Conservation (phyloP, 371 early-diverging fungal species). For the Gilbertella persicaria region DNA sequence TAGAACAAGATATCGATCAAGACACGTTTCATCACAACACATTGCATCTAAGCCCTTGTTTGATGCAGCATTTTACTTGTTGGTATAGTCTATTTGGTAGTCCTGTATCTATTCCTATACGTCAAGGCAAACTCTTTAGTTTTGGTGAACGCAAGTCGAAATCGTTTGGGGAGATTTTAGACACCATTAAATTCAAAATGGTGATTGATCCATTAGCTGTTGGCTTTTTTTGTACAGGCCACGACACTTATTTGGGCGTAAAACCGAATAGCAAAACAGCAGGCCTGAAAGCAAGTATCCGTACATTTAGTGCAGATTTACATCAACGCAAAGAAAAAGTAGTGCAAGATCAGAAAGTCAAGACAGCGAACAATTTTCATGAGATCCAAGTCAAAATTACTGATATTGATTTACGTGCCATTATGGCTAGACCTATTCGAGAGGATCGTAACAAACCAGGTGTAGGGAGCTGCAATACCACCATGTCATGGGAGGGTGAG, state of each 20-base stretch:
- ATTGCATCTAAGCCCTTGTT: conserved; percentile 47
- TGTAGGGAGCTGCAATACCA: neutral
- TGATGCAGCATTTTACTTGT: conserved; percentile 39
- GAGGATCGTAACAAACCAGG: conserved; percentile 15
- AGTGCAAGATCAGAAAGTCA: conserved; percentile 11
- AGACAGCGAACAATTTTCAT: conserved; percentile 23
- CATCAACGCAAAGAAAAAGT: conserved; percentile 28
- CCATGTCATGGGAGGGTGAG: neutral
- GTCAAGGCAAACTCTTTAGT: conserved; percentile 40
- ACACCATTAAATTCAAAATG: conserved; percentile 45
- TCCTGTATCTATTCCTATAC: conserved; percentile 46
- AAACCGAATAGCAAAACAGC: conserved; percentile 20
- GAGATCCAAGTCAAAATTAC: conserved; percentile 31
- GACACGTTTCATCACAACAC: conserved; percentile 30
- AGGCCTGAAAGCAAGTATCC: conserved; percentile 34
- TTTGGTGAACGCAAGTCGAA: conserved; percentile 26
- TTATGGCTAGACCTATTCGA: conserved; percentile 21
- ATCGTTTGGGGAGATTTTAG: conserved; percentile 42
- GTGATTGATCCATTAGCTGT: conserved; percentile 38
- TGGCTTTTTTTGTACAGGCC: conserved; percentile 45
- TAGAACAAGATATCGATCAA: neutral
- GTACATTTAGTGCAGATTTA: conserved; percentile 29
- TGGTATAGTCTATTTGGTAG: conserved; percentile 51
- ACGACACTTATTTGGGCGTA: conserved; percentile 19
- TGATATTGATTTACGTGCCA: conserved; percentile 33